Percentiles rank a stretch among this genome's conserved stretches.
These are phyloP conservation scores for Papiliotrema flavescens DNA, from an alignment of 1,284 basidiomycete genomes.

Conservation along the genomic window DNA sequence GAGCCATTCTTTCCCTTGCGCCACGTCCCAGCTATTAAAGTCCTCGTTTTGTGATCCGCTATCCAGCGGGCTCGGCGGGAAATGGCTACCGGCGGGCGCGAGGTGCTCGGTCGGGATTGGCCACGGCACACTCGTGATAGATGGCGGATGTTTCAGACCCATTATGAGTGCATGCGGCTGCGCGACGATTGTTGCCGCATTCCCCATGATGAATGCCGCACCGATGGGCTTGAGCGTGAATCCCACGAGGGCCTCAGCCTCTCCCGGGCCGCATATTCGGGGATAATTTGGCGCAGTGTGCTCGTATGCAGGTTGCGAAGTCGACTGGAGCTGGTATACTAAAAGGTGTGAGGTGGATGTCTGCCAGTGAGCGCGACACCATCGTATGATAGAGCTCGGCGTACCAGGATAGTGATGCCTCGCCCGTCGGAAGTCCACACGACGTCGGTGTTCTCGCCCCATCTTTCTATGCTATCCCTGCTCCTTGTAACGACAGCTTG, in stretches of 20 bases:
- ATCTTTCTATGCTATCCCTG: conserved; percentile 68
- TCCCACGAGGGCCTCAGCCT: conserved; percentile 76
- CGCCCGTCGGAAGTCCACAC: conserved; percentile 77
- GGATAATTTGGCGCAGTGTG: conserved; percentile 58
- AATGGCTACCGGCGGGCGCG: conserved; percentile 27
- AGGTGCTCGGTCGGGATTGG: conserved; percentile 34
- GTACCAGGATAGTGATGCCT: conserved; percentile 71
- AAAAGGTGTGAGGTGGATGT: conserved; percentile 75
- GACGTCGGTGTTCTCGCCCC: conserved; percentile 68
- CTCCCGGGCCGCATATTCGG: conserved; percentile 71
- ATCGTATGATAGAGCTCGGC: conserved; percentile 26
- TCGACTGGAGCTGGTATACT: conserved; percentile 64
- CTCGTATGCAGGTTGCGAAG: too few species aligned
- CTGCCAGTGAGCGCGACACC: conserved; percentile 51
- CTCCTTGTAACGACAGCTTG: conserved; percentile 72
- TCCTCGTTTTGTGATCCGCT: conserved; percentile 42
- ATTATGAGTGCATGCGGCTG: conserved; percentile 36
- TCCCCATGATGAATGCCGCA: conserved; percentile 35
- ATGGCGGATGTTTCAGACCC: conserved; percentile 36
- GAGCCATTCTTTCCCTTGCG: conserved; percentile 28
- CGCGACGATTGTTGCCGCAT: conserved; percentile 23
- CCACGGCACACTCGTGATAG: conserved; percentile 35
- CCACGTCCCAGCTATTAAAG: conserved; percentile 41
- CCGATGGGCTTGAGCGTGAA: conserved; percentile 66
- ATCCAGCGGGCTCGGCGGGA: conserved; percentile 41